Evolutionary conservation across 192 early-diverging fungal genomes (phyloP).

Genomic region (Entophlyctis luteolus): DNA sequence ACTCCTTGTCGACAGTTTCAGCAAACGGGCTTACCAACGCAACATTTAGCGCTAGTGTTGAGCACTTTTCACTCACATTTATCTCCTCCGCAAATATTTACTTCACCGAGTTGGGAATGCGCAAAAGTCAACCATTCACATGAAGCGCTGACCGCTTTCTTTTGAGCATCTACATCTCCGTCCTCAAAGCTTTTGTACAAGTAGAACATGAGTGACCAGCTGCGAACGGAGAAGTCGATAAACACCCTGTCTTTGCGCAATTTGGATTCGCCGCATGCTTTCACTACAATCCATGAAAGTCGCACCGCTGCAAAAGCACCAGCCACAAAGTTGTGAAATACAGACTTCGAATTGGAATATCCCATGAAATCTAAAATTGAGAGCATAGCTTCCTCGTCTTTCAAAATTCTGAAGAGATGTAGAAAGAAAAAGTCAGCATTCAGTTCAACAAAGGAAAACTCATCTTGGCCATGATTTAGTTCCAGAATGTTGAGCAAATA

Average conservation of each 20-base stretch:
- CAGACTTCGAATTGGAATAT: not conserved
- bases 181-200: constrained; percentile 4
- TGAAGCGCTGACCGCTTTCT: not conserved
- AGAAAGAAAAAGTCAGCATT: not conserved
- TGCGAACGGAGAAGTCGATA: not conserved
- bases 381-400: not conserved
- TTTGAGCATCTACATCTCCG: not conserved
- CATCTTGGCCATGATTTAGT: constrained; percentile 6
- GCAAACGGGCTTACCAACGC: not conserved
- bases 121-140: constrained; percentile 13
- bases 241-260: not conserved
- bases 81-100: constrained; percentile 10
- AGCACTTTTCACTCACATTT: not conserved
- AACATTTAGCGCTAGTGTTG: not conserved
- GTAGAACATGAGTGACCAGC: constrained; percentile 18
- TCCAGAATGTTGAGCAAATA: not conserved
- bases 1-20: constrained; percentile 5
- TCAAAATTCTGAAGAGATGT: constrained; percentile 1
- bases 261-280: not conserved
- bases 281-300: constrained; percentile 4
- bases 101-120: constrained; percentile 22
- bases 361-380: constrained; percentile 7
- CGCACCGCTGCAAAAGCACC: not conserved
- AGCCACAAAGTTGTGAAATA: not conserved
- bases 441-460: not conserved